Evolutionary conservation across 768 basidiomycete species (phyloP), one percentile per base, ranked within the genome.

Genomic region (Asterophora parasitica): DNA sequence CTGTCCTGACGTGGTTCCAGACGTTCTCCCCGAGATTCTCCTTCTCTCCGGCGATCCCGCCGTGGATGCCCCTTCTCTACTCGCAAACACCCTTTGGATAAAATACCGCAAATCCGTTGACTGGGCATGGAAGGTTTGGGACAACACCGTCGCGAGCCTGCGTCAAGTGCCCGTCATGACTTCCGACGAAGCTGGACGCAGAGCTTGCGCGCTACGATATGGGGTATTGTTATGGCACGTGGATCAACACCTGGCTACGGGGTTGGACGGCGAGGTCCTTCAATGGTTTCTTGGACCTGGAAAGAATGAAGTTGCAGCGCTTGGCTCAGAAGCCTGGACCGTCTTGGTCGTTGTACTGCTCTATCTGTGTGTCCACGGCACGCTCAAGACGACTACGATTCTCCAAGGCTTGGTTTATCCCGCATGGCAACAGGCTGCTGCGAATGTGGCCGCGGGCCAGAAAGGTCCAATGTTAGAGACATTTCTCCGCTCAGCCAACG

Each of bases 61-160:
- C 42, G 68, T 69, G 0, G 80, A 83, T 48, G 85, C 82, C 4
- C 77, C 85, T 2, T 81, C 82, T 0, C 74, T 77, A 39, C 78
- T 92, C 16, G 88, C 88, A 0, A 85, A 85, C 55, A 76, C 77
- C 38, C 69, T 92, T 11, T 92, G 89, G 89, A 85, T 87, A 64
- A 85, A 87, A 59, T 90, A 90, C 56, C 80, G 85, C 35, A 79
- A 78, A 12, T 78, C 86, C 0, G 58, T 65, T 11, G 78, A 88
- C 55, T 90, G 88, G 87, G 87, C 78, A 1, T 85, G 81, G 80
- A 85, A 83, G 56, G 84, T 85, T 15, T 91, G 88, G 88, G 87
- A 90, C 60, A 90, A 87, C 56, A 80, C 83, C 1, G 73, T 92
- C 36, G 79, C 85, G 5, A 83, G 82, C 43, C 69, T 92, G 36